phyloP scores from a whole-genome alignment of 352 stramenopile genomes.

The Phytophthora quininea region DNA sequence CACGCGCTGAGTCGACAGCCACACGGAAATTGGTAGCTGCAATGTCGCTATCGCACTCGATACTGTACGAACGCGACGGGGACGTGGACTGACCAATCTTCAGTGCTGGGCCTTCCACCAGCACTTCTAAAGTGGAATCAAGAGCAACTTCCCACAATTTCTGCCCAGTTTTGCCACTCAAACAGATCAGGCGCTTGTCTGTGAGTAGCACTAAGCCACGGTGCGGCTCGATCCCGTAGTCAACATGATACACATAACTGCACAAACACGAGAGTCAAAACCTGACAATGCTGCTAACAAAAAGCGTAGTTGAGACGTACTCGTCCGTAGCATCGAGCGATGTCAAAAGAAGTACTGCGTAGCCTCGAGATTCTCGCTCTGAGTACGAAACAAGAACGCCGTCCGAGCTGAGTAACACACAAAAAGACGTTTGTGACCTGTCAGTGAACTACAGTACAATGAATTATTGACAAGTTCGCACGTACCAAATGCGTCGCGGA shows the following conservation, averaged over 20 bases:
- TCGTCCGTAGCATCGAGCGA: constrained; percentile 80
- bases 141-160: constrained; percentile 85
- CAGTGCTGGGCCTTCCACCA: constrained; percentile 42
- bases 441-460: neutral
- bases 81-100: constrained; percentile 60
- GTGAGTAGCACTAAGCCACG: constrained; percentile 79
- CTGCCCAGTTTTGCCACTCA: constrained; percentile 75
- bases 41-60: constrained; percentile 72
- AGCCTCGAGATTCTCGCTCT: constrained; percentile 74
- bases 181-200: constrained; percentile 82
- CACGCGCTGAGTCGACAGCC: constrained; percentile 74
- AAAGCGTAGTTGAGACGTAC: constrained; percentile 40
- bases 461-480: neutral
- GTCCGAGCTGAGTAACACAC: constrained; percentile 51
- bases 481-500: constrained; percentile 78
- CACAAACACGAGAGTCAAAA: constrained; percentile 13
- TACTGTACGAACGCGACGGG: constrained; percentile 60
- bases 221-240: constrained; percentile 72
- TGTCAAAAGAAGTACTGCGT: constrained; percentile 79
- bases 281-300: neutral
- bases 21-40: constrained; percentile 75
- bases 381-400: constrained; percentile 84
- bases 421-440: constrained; percentile 6
- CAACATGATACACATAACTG: constrained; percentile 86
- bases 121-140: constrained; percentile 76